Conservation (phyloP, 441 rosid genomes). For the Francoa sonchifolia region DNA sequence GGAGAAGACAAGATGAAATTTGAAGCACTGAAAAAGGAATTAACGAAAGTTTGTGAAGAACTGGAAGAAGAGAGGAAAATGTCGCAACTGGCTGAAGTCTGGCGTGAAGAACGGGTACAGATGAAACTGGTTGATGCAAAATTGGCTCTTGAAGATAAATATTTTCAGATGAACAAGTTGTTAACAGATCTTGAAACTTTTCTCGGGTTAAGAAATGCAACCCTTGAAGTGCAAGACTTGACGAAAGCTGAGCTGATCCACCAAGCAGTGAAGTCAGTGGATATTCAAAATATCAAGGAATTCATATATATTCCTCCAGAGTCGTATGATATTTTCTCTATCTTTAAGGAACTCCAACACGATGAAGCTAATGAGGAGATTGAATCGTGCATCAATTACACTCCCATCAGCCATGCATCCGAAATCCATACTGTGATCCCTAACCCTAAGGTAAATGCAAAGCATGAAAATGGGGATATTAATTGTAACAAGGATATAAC, state of each 20-base stretch:
- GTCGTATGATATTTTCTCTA: slow-evolving; percentile 63
- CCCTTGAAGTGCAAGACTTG: slow-evolving; percentile 25
- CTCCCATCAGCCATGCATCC: slow-evolving; percentile 47
- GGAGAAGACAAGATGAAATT: slow-evolving; percentile 82
- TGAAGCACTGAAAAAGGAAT: slow-evolving; percentile 30
- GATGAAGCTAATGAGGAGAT: slow-evolving; percentile 51
- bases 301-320: slow-evolving; percentile 44
- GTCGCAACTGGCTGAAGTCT: slow-evolving; percentile 52
- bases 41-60: slow-evolving; percentile 23
- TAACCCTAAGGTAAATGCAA: slow-evolving; percentile 30
- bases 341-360: slow-evolving; percentile 51
- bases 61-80: slow-evolving; percentile 54
- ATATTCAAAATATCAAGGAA: slow-evolving; percentile 22
- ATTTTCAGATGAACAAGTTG: slow-evolving; percentile 36
- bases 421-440: slow-evolving; percentile 41
- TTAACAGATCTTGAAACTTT: slow-evolving; percentile 37
- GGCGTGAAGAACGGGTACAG: slow-evolving; percentile 72
- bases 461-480: slow-evolving; percentile 28
- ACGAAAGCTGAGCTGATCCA: slow-evolving; percentile 49
- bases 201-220: slow-evolving; percentile 21
- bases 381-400: slow-evolving; percentile 39
- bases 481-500: slow-evolving; percentile 41
- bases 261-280: slow-evolving; percentile 31
- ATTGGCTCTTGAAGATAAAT: slow-evolving; percentile 44
- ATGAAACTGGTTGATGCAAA: slow-evolving; percentile 57